Evolutionary conservation across 1,284 basidiomycete species (phyloP).

Genomic region (Vanrija sp.): DNA sequence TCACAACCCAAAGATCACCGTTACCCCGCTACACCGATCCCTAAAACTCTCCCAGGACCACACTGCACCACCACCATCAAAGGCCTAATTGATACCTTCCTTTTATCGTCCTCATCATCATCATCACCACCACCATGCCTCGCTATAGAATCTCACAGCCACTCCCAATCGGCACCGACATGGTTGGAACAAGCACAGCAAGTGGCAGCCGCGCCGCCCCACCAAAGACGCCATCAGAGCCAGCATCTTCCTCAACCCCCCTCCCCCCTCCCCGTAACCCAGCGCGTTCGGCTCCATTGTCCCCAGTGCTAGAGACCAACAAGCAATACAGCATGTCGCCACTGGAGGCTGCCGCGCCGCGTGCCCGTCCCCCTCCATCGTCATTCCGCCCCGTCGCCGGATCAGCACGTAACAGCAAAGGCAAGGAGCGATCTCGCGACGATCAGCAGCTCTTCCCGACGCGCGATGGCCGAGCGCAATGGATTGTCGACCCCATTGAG

Average conservation of each 20-base stretch:
- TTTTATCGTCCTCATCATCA: conserved; percentile 4
- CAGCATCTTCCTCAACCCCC: neutral
- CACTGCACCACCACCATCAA: neutral
- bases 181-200: neutral
- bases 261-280: no score
- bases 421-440: conserved; percentile 7
- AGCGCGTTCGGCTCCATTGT: no score
- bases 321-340: no score
- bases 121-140: neutral
- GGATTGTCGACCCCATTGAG: conserved; percentile 31
- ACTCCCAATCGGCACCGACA: no score
- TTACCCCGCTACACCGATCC: neutral
- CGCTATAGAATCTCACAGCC: no score
- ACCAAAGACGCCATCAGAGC: conserved; percentile 9
- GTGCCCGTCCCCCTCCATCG: conserved; percentile 8
- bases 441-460: neutral
- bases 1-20: neutral
- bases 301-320: no score
- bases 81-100: conserved; percentile 1
- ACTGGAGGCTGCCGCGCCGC: no score
- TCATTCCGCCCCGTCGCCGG: conserved; percentile 7
- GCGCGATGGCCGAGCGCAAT: conserved; percentile 16
- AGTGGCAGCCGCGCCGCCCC: conserved; percentile 6
- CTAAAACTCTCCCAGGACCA: neutral
- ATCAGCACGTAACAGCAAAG: conserved; percentile 1